phyloP scores from a whole-genome alignment of 2,329 filamentous ascomycete species.

The Penicillium corylophilum region DNA sequence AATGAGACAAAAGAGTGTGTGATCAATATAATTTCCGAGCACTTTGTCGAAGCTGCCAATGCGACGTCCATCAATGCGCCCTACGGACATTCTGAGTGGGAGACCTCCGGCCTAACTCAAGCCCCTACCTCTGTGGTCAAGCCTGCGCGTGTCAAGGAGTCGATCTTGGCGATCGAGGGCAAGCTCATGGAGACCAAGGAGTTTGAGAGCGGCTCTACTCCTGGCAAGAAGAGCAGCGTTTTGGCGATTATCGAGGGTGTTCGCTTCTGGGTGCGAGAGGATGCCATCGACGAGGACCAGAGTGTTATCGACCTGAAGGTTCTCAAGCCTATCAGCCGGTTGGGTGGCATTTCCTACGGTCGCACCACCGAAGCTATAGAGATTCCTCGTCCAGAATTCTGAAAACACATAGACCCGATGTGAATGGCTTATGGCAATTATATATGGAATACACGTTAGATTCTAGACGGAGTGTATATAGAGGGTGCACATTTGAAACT shows the following conservation, averaged over 20 bases:
- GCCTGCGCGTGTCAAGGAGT: conserved; percentile 73
- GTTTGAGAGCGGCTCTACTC: conserved; percentile 69
- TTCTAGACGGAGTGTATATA: no score
- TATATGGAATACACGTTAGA: not conserved
- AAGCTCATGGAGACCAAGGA: conserved; percentile 72
- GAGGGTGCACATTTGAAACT: no score
- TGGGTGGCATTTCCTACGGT: conserved; percentile 85
- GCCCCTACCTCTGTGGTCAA: conserved; percentile 65
- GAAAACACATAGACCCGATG: not conserved
- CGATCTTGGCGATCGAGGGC: conserved; percentile 78
- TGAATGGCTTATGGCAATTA: not conserved
- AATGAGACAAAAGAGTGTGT: conserved; percentile 70
- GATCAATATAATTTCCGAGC: conserved; percentile 84
- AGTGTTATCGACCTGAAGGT: conserved; percentile 74
- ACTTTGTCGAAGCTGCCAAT: conserved; percentile 85
- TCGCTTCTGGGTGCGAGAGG: conserved; percentile 84
- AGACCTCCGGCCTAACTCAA: conserved; percentile 71
- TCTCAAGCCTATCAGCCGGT: conserved; percentile 70
- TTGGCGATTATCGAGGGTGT: conserved; percentile 79
- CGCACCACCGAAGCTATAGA: conserved; percentile 69
- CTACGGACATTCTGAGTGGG: conserved; percentile 75
- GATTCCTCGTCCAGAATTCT: conserved; percentile 50
- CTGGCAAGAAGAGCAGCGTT: conserved; percentile 72
- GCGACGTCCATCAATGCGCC: conserved; percentile 75
- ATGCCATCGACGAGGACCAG: conserved; percentile 76